Percentiles rank a stretch among this genome's conserved stretches.
These are phyloP conservation scores for Mycena metata DNA, from an alignment of 768 basidiomycete genomes.

Conservation along the genomic window DNA sequence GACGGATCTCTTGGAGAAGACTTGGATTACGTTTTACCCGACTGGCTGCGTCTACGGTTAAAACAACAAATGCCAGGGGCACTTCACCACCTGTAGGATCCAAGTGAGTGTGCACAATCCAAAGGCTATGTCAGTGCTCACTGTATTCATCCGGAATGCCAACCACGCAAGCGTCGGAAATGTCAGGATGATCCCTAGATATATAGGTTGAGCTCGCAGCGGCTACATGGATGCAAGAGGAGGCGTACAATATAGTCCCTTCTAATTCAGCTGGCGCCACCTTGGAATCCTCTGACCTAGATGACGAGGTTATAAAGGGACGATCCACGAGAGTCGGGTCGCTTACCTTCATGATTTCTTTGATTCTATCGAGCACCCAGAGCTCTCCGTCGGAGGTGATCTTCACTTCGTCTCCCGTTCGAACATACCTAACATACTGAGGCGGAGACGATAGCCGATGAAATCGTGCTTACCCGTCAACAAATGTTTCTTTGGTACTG, in stretches of 20 bases:
- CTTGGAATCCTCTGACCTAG: slow-evolving; percentile 48
- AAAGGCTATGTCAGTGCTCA: slow-evolving; percentile 62
- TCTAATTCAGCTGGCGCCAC: slow-evolving; percentile 83
- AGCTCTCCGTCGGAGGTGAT: slow-evolving; percentile 68
- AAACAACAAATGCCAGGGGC: slow-evolving; percentile 76
- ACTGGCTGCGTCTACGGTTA: slow-evolving; percentile 56
- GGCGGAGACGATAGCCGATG: not conserved
- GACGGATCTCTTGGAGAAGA: slow-evolving; percentile 51
- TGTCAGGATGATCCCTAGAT: slow-evolving; percentile 68
- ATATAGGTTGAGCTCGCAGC: slow-evolving; percentile 45
- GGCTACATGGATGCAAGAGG: no score
- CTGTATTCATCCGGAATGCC: slow-evolving; percentile 77
- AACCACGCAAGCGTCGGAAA: slow-evolving; percentile 74
- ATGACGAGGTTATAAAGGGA: slow-evolving; percentile 64
- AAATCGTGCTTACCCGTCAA: slow-evolving; percentile 66
- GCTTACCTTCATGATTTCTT: slow-evolving; percentile 65
- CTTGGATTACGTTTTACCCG: slow-evolving; percentile 48
- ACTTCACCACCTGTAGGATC: slow-evolving; percentile 65
- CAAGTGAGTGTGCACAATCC: slow-evolving; percentile 48
- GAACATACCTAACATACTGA: slow-evolving; percentile 67
- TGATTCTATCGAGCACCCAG: slow-evolving; percentile 74
- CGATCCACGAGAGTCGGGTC: not conserved
- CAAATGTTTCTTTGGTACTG: slow-evolving; percentile 78
- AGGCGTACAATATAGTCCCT: slow-evolving; percentile 44
- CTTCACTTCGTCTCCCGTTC: slow-evolving; percentile 75